Evolutionary conservation across 2,329 filamentous ascomycete genomes (phyloP), one percentile per base, ranked within the genome.

Genomic region (Metarhizium guizhouense): DNA sequence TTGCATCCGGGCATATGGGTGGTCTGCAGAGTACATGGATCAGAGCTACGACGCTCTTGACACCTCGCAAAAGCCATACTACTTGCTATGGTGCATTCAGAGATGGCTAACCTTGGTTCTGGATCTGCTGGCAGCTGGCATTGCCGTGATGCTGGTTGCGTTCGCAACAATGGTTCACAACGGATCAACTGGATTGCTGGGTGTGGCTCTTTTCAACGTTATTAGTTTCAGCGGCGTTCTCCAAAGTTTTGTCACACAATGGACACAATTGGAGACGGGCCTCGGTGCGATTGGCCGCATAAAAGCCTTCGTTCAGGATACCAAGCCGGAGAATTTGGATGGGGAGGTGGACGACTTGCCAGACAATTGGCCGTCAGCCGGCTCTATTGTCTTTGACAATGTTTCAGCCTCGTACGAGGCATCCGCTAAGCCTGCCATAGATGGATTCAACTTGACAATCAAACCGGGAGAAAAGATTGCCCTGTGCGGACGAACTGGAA

Each of bases 81-180:
- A 82, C 58, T 70, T 80, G 3, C 70, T 82, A 36, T 76, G 72
- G 51, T 72, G 74, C 16, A 74, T 81, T 8, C 80, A 83, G 55
- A 67, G 76, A 43, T 82, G 79, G 79, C 68, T 82, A 2, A 74
- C 70, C 0, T 64, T 83, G 1, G 77, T 79, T 0, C 57, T 83
- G 6, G 74, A 81, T 54, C 62, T 82, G 36, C 5, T 40, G 38
- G 38, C 38, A 5, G 38, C 8, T 16, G 72, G 63, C 2, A 68
- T 81, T 38, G 76, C 76, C 1, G 70, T 74, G 1, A 59, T 78
- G 3, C 61, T 81, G 2, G 72, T 80, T 8, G 65, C 53, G 6
- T 62, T 79, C 2, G 72, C 76, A 2, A 72, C 77, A 3, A 53
- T 59, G 47, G 62, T 79, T 6, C 57, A 57, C 11, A 42, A 56